Base-by-base conservation (phyloP, 257 asterid species). In the Thymus quinquecostatus region DNA sequence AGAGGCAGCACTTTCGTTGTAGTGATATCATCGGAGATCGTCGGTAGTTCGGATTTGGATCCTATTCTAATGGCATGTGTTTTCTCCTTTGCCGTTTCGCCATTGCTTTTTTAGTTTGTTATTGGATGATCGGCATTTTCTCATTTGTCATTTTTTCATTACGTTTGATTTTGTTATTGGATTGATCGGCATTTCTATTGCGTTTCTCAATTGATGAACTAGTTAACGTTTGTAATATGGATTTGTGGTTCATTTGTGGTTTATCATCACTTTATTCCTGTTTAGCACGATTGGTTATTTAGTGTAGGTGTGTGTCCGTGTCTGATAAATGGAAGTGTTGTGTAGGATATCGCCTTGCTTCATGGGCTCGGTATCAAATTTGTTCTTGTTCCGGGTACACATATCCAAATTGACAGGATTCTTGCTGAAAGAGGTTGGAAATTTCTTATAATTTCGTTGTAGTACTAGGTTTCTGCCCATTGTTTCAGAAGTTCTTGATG, bases 311-410 rank as follows among this genome's bases (percentile, higher is more conserved):
- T n/a, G 10, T 6, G 30, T 53, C 50, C 8, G 10, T 6, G 10
- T 69, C 45, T 70, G 43, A 69, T 57, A 54, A 76, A 55, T 45
- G 60, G 8, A 76, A 57, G 40, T 11, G 6, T 57, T 60, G 60
- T 80, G 63, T 73, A 92, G 98, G 98, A 92, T 75, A 88, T 92
- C 21, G 86, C 98, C 66, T 80, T 92, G 34, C 96, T 92, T 75
- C 98, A 85, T 84, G 96, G 92, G 50, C 78, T 92, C 62, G 98
- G 98, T 68, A 79, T 89, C 84, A 92, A 89, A 72, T 86, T 92
- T 77, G 96, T 92, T 77, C 87, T 89, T 59, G 96, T 92, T 76
- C 96, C 94, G 1, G 98, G 96, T 67, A 85, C 91, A 1, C 96
- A 88, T 72, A 87, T 88, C 49, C 96, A 86, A 82, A 88, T 92